Conservation (phyloP, 179 eudicot genomes). For the Nepenthes alata region DNA sequence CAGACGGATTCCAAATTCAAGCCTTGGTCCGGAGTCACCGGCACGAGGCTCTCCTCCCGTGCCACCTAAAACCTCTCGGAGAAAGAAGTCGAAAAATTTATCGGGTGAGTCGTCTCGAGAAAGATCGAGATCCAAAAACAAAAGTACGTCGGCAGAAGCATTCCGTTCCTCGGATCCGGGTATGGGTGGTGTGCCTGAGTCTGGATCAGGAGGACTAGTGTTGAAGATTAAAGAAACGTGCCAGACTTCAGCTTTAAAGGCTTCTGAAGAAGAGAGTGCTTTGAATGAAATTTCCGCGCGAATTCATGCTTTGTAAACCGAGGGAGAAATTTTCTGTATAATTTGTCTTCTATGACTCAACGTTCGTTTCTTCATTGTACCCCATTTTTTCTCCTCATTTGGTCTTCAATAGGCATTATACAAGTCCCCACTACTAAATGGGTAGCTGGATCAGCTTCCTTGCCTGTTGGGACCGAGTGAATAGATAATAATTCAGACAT, state of each 20-base stretch:
- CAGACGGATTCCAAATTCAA: background rate
- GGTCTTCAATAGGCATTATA: too few species aligned
- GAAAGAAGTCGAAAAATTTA: constrained; percentile 18
- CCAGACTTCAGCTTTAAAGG: background rate
- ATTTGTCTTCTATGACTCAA: background rate
- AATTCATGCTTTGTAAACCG: constrained; percentile 9
- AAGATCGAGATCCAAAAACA: constrained; percentile 11
- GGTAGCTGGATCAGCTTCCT: too few species aligned
- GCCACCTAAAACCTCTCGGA: constrained; percentile 10
- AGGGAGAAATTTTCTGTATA: constrained; percentile 2
- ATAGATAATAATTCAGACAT: too few species aligned
- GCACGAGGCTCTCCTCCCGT: constrained; percentile 12
- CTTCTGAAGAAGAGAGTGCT: constrained; percentile 6
- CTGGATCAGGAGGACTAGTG: background rate
- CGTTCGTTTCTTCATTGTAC: too few species aligned
- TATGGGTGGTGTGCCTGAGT: background rate
- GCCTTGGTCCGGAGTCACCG: constrained; percentile 10
- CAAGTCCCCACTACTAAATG: too few species aligned
- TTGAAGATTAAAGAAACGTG: constrained; percentile 4
- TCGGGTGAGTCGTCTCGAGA: constrained; percentile 2
- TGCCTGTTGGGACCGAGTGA: too few species aligned
- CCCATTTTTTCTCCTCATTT: too few species aligned
- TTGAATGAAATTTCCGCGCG: constrained; percentile 10
- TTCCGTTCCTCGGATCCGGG: constrained; percentile 9
- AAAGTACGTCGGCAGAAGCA: background rate